These are phyloP conservation scores for Cercospora nicotianae DNA, from an alignment of 2,329 filamentous ascomycete species.

Conservation along the genomic window DNA sequence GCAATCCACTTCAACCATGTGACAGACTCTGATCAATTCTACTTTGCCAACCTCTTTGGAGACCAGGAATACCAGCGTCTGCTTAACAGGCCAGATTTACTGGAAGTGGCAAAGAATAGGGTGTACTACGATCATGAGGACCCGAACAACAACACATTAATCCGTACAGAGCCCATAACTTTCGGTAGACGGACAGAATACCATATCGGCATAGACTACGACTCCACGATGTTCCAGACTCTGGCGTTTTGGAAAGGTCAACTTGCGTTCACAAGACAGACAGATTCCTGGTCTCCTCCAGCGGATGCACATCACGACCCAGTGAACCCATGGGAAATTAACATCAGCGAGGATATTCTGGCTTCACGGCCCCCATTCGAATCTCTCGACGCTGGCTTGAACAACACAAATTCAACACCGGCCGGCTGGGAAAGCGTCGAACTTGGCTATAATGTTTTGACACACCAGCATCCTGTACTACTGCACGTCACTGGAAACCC, in stretches of 20 bases:
- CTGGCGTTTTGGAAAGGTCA: slow-evolving; percentile 35
- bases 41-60: slow-evolving; percentile 55
- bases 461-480: slow-evolving; percentile 29
- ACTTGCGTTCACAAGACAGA: slow-evolving; percentile 40
- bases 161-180: slow-evolving; percentile 36
- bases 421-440: slow-evolving; percentile 20
- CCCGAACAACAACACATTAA: slow-evolving; percentile 40
- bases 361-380: slow-evolving; percentile 30
- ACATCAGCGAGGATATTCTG: slow-evolving; percentile 28
- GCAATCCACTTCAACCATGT: slow-evolving; percentile 39
- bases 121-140: slow-evolving; percentile 37
- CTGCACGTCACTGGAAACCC: slow-evolving; percentile 35
- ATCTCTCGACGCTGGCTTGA: slow-evolving; percentile 16
- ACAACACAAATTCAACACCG: background rate
- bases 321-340: slow-evolving; percentile 24
- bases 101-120: slow-evolving; percentile 36
- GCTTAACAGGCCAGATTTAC: slow-evolving; percentile 24
- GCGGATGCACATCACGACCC: slow-evolving; percentile 8
- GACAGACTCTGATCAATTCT: slow-evolving; percentile 43
- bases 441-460: slow-evolving; percentile 35
- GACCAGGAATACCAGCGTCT: slow-evolving; percentile 49
- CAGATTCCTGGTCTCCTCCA: slow-evolving; percentile 32
- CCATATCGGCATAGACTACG: slow-evolving; percentile 29
- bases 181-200: slow-evolving; percentile 24
- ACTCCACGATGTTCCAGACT: slow-evolving; percentile 31